These are phyloP conservation scores for Lathyrus oleraceus DNA, from an alignment of 306 rosid species.

Conservation along the genomic window DNA sequence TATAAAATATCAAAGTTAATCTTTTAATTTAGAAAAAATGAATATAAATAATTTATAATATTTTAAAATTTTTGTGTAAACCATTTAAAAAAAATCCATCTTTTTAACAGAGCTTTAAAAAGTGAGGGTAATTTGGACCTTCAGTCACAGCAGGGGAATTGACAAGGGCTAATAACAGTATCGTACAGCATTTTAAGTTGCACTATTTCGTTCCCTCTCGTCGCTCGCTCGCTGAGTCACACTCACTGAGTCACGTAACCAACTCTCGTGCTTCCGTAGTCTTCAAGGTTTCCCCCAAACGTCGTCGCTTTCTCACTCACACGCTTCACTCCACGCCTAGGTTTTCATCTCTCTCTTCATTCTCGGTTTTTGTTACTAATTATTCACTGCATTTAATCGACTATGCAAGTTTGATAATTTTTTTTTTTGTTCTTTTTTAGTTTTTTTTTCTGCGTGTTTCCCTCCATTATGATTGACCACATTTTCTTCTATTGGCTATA, in stretches of 20 bases:
- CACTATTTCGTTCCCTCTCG: not conserved
- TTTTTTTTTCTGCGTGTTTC: not conserved
- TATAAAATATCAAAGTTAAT: no score
- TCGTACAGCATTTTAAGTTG: not conserved
- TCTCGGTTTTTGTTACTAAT: not conserved
- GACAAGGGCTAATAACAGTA: no score
- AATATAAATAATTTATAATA: no score
- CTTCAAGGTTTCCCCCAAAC: constrained; percentile 14
- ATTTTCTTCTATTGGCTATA: no score
- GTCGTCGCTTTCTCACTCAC: not conserved
- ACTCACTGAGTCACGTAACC: not conserved
- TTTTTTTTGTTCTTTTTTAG: not conserved
- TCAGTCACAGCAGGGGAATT: no score
- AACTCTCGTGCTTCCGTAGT: not conserved
- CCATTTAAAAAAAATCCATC: no score
- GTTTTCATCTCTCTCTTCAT: constrained; percentile 6
- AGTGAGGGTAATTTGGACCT: no score
- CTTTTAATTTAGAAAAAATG: no score
- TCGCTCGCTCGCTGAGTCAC: not conserved
- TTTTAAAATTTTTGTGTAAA: no score
- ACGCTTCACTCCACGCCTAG: not conserved
- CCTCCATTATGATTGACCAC: no score
- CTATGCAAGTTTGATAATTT: not conserved
- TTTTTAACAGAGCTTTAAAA: no score
- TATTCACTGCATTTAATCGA: constrained; percentile 2